phyloP scores from a whole-genome alignment of 345 rosid genomes.

The Clarkia xantiana region DNA sequence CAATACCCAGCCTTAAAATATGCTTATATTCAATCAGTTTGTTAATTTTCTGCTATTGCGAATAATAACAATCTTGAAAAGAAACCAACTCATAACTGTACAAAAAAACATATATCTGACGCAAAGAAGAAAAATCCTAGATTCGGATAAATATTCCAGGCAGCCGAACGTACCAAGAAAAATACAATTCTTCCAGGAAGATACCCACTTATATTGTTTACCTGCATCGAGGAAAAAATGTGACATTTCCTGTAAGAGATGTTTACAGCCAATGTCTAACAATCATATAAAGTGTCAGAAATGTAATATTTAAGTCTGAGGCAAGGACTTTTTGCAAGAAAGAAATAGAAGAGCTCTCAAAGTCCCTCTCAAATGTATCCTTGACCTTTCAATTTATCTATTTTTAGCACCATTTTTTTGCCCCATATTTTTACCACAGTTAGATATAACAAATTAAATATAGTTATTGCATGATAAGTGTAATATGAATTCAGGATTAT shows the following conservation, averaged over 20 bases:
- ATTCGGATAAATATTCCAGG: background rate
- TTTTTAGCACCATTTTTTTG: too few relatives aligned
- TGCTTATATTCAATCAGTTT: too few relatives aligned
- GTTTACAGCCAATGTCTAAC: background rate
- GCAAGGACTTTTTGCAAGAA: too few relatives aligned
- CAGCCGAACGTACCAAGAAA: conserved; percentile 61
- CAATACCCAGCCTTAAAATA: background rate
- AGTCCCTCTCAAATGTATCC: too few relatives aligned
- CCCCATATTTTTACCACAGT: too few relatives aligned
- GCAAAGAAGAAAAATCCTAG: background rate
- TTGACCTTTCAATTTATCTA: too few relatives aligned
- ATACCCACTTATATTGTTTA: conserved; percentile 95
- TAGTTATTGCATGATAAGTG: background rate
- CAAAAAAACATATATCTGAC: background rate
- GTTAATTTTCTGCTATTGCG: background rate
- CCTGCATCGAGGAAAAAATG: conserved; percentile 30
- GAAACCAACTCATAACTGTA: background rate
- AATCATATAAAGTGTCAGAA: too few relatives aligned
- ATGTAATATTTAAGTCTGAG: too few relatives aligned
- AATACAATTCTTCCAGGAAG: conserved; percentile 98
- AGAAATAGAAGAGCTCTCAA: too few relatives aligned
- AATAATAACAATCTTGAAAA: background rate
- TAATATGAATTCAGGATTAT: background rate
- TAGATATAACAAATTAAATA: too few relatives aligned
- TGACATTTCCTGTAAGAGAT: background rate